Evolutionary conservation across 768 basidiomycete species (phyloP).

Genomic region (Clitopilus passeckerianus): DNA sequence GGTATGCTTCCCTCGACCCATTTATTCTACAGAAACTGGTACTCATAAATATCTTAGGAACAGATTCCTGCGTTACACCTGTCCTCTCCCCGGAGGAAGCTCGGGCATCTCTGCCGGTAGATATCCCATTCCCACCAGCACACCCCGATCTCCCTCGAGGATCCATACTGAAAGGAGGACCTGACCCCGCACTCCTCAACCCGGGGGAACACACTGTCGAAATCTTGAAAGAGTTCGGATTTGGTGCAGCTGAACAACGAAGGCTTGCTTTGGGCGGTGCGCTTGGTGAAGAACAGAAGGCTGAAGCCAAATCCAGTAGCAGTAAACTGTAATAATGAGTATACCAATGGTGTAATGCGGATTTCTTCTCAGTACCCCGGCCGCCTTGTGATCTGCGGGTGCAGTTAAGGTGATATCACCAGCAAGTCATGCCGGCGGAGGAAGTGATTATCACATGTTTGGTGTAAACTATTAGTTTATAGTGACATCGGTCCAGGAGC

Average conservation of each 20-base stretch:
- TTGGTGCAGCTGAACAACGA: slow-evolving; percentile 33
- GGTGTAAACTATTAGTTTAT: no score
- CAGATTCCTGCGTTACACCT: slow-evolving; percentile 69
- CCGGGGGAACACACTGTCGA: slow-evolving; percentile 53
- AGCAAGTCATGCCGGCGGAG: neutral
- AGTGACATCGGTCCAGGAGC: no score
- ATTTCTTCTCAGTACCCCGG: no score
- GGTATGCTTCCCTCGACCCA: slow-evolving; percentile 32
- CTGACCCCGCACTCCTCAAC: slow-evolving; percentile 19
- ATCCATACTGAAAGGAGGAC: slow-evolving; percentile 13
- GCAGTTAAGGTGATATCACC: neutral
- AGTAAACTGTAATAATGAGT: slow-evolving; percentile 14
- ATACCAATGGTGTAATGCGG: neutral
- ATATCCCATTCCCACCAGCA: slow-evolving; percentile 37
- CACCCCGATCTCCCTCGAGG: slow-evolving; percentile 39
- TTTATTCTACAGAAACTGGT: neutral
- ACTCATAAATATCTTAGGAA: slow-evolving; percentile 32
- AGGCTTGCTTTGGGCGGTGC: slow-evolving; percentile 42
- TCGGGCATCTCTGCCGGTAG: slow-evolving; percentile 30
- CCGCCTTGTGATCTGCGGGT: neutral
- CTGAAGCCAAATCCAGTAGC: slow-evolving; percentile 10
- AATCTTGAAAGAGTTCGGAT: slow-evolving; percentile 47
- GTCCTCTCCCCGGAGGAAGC: slow-evolving; percentile 66
- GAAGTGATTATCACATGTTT: neutral
- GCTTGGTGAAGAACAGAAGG: slow-evolving; percentile 28